phyloP scores from a whole-genome alignment of 1,284 basidiomycete species.

The Papiliotrema nemorosa region DNA sequence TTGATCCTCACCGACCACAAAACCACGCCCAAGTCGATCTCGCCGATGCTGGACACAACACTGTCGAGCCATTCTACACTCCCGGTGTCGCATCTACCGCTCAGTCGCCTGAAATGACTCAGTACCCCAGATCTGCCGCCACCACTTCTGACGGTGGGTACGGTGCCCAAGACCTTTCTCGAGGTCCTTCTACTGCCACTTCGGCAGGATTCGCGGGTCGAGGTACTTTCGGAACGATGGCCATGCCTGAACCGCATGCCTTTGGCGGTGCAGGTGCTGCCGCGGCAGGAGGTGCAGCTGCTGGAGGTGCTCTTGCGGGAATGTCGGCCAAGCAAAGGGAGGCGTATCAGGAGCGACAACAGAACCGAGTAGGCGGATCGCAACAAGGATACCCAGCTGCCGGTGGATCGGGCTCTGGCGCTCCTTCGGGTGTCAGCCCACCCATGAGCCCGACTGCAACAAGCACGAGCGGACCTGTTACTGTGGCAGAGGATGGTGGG shows the following conservation, averaged over 20 bases:
- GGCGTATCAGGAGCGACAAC: conserved; percentile 37
- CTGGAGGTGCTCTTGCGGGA: conserved; percentile 10
- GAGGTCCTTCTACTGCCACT: conserved; percentile 35
- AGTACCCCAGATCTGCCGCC: conserved; percentile 34
- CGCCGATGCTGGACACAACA: conserved; percentile 27
- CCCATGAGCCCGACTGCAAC: neutral
- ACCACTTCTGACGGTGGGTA: conserved; percentile 33
- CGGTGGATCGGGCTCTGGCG: conserved; percentile 9
- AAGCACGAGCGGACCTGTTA: conserved; percentile 17
- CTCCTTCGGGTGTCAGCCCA: neutral
- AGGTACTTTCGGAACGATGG: conserved; percentile 23
- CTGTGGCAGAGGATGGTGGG: conserved; percentile 39
- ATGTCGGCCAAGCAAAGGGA: conserved; percentile 43
- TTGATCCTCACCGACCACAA: conserved; percentile 37
- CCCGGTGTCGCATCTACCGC: conserved; percentile 36
- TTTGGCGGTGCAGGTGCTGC: conserved; percentile 14
- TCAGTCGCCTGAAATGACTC: conserved; percentile 40
- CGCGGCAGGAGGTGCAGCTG: conserved; percentile 15
- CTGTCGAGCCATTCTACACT: conserved; percentile 43
- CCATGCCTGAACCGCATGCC: conserved; percentile 28
- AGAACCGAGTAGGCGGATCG: conserved; percentile 30
- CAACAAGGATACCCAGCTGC: conserved; percentile 16
- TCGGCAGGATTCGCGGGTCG: conserved; percentile 42
- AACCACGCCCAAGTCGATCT: conserved; percentile 43
- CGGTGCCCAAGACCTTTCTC: conserved; percentile 26